Percentiles rank a stretch among this genome's conserved stretches.
These are phyloP conservation scores for Leishmania mexicana DNA, from an alignment of 208 protist genomes.

Conservation along the genomic window DNA sequence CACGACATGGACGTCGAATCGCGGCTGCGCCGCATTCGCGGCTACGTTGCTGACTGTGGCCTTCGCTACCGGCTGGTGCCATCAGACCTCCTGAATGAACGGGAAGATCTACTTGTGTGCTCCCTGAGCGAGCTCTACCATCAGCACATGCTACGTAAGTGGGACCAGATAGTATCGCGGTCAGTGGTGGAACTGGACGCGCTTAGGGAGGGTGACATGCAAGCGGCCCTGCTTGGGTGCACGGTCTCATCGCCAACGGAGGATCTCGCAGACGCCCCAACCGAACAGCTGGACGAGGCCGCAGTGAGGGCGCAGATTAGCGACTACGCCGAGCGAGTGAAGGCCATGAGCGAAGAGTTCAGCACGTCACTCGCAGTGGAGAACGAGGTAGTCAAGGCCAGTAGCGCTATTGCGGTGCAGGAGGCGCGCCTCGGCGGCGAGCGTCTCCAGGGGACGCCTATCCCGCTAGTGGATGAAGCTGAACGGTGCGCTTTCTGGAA, in stretches of 20 bases:
- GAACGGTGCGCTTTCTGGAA: slow-evolving; percentile 47
- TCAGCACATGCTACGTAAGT: slow-evolving; percentile 22
- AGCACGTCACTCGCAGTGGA: slow-evolving; percentile 5
- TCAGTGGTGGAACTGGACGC: slow-evolving; percentile 18
- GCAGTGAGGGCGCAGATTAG: slow-evolving; percentile 1
- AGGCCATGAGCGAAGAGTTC: slow-evolving; percentile 10
- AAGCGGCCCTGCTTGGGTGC: slow-evolving; percentile 7
- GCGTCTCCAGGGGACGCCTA: slow-evolving; percentile 42
- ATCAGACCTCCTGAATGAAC: slow-evolving; percentile 59
- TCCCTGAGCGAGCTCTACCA: slow-evolving; percentile 59
- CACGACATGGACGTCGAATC: slow-evolving; percentile 40
- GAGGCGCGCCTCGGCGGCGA: slow-evolving; percentile 47
- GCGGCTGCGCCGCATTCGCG: slow-evolving; percentile 51
- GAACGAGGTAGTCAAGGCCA: slow-evolving; percentile 6
- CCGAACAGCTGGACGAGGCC: slow-evolving; percentile 21
- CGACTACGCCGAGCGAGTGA: slow-evolving; percentile 14
- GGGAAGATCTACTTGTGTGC: slow-evolving; percentile 73
- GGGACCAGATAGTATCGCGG: slow-evolving; percentile 10
- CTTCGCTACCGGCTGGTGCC: slow-evolving; percentile 52
- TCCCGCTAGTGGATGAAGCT: slow-evolving; percentile 46
- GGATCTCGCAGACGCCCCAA: background rate
- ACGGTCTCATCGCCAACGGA: background rate
- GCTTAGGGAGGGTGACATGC: slow-evolving; percentile 13
- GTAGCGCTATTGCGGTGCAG: slow-evolving; percentile 16
- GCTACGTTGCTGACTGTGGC: slow-evolving; percentile 37